Percentiles rank a stretch among this genome's conserved stretches.
Evolutionary conservation across 2,329 filamentous ascomycete species (phyloP).

Genomic region (Penicillium sp.): DNA sequence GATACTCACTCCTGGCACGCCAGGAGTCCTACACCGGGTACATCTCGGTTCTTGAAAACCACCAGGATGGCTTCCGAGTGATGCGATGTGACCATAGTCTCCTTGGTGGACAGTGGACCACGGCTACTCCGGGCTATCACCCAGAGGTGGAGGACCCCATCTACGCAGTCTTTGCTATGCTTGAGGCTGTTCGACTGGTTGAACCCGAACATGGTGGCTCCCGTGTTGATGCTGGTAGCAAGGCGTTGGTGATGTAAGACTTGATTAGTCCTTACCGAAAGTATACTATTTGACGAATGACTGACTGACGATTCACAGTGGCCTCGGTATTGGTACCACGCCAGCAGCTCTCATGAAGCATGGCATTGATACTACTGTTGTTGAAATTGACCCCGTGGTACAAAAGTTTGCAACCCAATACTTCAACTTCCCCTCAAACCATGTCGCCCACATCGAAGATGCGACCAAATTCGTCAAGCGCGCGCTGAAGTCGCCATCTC

Average conservation of each 20-base stretch:
- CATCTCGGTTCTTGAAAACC: slow-evolving; percentile 82
- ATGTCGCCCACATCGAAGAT: slow-evolving; percentile 79
- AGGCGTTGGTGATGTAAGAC: slow-evolving; percentile 81
- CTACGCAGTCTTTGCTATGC: slow-evolving; percentile 93
- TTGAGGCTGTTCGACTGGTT: slow-evolving; percentile 86
- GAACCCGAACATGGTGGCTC: slow-evolving; percentile 53
- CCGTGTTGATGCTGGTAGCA: slow-evolving; percentile 66
- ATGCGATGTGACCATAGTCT: slow-evolving; percentile 94
- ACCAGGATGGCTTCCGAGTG: slow-evolving; percentile 71
- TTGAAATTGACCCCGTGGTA: slow-evolving; percentile 92
- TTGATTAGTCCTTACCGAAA: neutral
- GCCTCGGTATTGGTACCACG: slow-evolving; percentile 88
- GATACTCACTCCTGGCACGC: slow-evolving; percentile 78
- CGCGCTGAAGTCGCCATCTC: slow-evolving; percentile 53
- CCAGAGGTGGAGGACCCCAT: slow-evolving; percentile 76
- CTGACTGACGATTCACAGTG: slow-evolving; percentile 54
- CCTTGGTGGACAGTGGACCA: slow-evolving; percentile 87
- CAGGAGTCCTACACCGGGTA: slow-evolving; percentile 89
- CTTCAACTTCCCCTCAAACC: slow-evolving; percentile 77
- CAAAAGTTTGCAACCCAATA: slow-evolving; percentile 80
- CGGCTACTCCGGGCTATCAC: slow-evolving; percentile 52
- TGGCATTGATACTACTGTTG: slow-evolving; percentile 87
- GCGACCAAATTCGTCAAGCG: slow-evolving; percentile 69
- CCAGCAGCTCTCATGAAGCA: slow-evolving; percentile 84
- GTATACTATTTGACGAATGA: slow-evolving; percentile 2